Evolutionary conservation across 1,284 basidiomycete species (phyloP).

Genomic region (Ceratobasidium sp.): DNA sequence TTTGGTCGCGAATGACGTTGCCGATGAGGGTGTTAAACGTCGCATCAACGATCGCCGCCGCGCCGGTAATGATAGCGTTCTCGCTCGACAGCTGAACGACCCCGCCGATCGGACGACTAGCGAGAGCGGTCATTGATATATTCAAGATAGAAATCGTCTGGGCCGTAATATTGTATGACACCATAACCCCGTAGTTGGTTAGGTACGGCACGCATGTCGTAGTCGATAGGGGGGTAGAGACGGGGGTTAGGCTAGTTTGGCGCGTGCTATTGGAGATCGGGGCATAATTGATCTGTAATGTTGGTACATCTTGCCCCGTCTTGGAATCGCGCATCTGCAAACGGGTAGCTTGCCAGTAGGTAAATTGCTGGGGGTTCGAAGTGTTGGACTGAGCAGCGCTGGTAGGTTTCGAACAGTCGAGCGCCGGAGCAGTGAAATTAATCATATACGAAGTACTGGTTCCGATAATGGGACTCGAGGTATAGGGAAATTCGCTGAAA

Average conservation of each 20-base stretch:
- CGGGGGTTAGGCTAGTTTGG: too few species aligned
- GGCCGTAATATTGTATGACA: slow-evolving; percentile 17
- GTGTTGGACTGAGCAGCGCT: not conserved
- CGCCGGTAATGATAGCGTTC: slow-evolving; percentile 16
- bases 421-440: slow-evolving; percentile 20
- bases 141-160: slow-evolving; percentile 22
- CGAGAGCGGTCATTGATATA: slow-evolving; percentile 16
- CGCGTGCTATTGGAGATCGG: too few species aligned
- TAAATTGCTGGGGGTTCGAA: slow-evolving; percentile 7
- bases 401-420: slow-evolving; percentile 5
- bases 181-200: slow-evolving; percentile 27
- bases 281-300: slow-evolving; percentile 22
- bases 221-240: not conserved
- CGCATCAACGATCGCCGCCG: slow-evolving; percentile 27
- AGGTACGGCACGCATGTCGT: slow-evolving; percentile 23
- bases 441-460: slow-evolving; percentile 15
- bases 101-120: slow-evolving; percentile 27
- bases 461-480: not conserved
- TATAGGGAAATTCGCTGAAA: slow-evolving; percentile 6
- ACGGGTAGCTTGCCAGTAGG: slow-evolving; percentile 18
- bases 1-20: slow-evolving; percentile 17
- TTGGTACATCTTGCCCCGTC: slow-evolving; percentile 28
- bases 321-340: slow-evolving; percentile 10
- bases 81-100: slow-evolving; percentile 4
- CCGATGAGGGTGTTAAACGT: slow-evolving; percentile 22